A percentile compares a stretch with the other conserved stretches of the same genome.
Evolutionary conservation across 306 rosid genomes (phyloP).

Genomic region (Cucurbita ficifolia): DNA sequence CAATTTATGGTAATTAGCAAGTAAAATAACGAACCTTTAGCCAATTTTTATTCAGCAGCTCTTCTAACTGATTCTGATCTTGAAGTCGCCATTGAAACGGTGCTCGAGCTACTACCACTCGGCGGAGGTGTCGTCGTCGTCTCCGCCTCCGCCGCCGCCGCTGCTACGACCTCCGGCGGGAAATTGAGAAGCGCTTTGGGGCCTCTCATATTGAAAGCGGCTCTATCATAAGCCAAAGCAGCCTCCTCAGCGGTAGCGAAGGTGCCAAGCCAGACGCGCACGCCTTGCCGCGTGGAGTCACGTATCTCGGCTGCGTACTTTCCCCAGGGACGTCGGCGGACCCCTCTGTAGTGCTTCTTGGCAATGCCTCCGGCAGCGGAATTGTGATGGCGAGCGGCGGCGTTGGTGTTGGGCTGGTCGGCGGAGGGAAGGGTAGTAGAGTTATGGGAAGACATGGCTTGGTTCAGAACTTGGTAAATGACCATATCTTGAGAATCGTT

Average conservation of each 20-base stretch:
- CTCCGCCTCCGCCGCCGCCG: conserved; percentile 21
- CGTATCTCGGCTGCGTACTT: conserved; percentile 90
- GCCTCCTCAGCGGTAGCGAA: conserved; percentile 82
- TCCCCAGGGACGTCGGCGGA: conserved; percentile 81
- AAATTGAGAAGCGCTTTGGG: conserved; percentile 68
- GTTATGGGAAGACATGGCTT: conserved; percentile 19
- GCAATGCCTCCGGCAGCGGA: conserved; percentile 20
- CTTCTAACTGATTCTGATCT: neutral
- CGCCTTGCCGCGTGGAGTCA: conserved; percentile 55
- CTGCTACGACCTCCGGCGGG: conserved; percentile 41
- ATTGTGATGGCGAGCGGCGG: neutral
- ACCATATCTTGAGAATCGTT: conserved; percentile 87
- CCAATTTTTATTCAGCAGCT: neutral
- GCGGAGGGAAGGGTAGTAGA: conserved; percentile 16
- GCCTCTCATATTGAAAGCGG: conserved; percentile 75
- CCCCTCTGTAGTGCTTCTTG: conserved; percentile 83
- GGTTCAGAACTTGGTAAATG: conserved; percentile 64
- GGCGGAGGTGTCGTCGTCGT: neutral
- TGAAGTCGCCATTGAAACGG: neutral
- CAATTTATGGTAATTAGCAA: neutral
- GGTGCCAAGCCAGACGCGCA: conserved; percentile 77
- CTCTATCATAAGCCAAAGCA: conserved; percentile 75
- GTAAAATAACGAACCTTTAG: neutral
- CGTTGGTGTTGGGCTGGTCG: neutral
- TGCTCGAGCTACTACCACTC: neutral